A percentile compares a stretch with the other conserved stretches of the same genome.
phyloP scores from a whole-genome alignment of 2,329 filamentous ascomycete species.

The Elsinoe perseae region DNA sequence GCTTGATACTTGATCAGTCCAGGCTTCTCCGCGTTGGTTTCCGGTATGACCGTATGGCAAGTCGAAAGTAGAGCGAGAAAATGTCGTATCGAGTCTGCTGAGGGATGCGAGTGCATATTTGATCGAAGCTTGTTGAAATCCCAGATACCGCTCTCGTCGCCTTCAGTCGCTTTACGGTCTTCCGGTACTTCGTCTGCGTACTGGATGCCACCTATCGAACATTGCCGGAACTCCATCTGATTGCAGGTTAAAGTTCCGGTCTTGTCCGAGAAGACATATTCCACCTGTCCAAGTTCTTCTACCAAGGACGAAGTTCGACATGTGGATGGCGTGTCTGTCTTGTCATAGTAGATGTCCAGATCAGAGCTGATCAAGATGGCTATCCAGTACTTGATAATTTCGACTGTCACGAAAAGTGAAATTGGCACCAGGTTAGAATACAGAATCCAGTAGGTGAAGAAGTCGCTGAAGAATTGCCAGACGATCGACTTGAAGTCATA shows the following conservation, averaged over 20 bases:
- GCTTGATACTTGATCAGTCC: slow-evolving; percentile 94
- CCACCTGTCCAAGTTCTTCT: slow-evolving; percentile 94
- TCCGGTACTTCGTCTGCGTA: slow-evolving; percentile 90
- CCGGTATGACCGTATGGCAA: slow-evolving; percentile 96
- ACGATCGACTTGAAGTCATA: slow-evolving; percentile 59
- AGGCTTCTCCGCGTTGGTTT: slow-evolving; percentile 67
- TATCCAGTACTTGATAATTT: slow-evolving; percentile 96
- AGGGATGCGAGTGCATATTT: slow-evolving; percentile 56
- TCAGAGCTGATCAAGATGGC: slow-evolving; percentile 97
- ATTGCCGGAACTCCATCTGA: slow-evolving; percentile 97
- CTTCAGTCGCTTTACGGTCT: slow-evolving; percentile 75
- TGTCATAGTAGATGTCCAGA: slow-evolving; percentile 94
- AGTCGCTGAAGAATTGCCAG: slow-evolving; percentile 80
- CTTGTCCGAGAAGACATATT: slow-evolving; percentile 98
- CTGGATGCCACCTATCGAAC: slow-evolving; percentile 84
- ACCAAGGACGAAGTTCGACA: slow-evolving; percentile 94
- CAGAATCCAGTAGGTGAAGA: slow-evolving; percentile 97
- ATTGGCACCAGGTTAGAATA: slow-evolving; percentile 96
- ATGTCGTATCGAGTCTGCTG: slow-evolving; percentile 62
- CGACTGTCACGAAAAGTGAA: slow-evolving; percentile 93
- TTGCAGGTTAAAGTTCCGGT: slow-evolving; percentile 97
- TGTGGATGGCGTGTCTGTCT: slow-evolving; percentile 88
- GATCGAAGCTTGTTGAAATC: slow-evolving; percentile 69
- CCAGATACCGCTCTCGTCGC: slow-evolving; percentile 68
- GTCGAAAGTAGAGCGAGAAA: slow-evolving; percentile 81